A percentile compares a stretch with the other conserved stretches of the same genome.
Conservation (phyloP, 2,329 filamentous ascomycete genomes). For the Byssoonygena ceratinophila region DNA sequence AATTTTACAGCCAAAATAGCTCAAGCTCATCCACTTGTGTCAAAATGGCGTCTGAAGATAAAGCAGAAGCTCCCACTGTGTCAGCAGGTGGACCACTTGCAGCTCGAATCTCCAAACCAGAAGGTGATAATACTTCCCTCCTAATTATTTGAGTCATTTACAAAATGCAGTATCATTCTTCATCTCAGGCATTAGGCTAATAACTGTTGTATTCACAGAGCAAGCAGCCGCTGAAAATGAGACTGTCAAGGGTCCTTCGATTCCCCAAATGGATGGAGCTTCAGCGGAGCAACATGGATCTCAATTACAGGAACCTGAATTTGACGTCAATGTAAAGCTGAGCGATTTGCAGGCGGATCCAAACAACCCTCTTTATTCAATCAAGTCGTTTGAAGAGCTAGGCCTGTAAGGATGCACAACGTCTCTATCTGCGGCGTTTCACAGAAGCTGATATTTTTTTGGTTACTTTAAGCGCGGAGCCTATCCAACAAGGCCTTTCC, state of each 20-base stretch:
- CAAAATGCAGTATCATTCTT: neutral
- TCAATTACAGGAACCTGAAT: constrained; percentile 58
- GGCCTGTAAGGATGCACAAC: constrained; percentile 55
- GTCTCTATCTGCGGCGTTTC: neutral
- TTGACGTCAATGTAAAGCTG: constrained; percentile 84
- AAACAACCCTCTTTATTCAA: constrained; percentile 77
- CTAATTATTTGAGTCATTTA: too few relatives aligned
- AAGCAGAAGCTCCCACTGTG: constrained; percentile 18
- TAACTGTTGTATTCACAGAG: neutral
- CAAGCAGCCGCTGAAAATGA: neutral
- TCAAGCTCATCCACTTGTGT: neutral
- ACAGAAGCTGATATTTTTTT: constrained; percentile 11
- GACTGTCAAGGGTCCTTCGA: constrained; percentile 11
- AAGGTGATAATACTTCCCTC: constrained; percentile 18
- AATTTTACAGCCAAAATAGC: neutral
- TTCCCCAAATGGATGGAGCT: constrained; percentile 35
- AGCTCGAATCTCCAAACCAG: constrained; percentile 40
- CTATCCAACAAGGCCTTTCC: constrained; percentile 66
- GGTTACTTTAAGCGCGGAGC: constrained; percentile 37
- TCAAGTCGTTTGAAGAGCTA: constrained; percentile 72
- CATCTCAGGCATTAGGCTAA: neutral
- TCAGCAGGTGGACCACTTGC: constrained; percentile 34
- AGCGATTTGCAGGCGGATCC: constrained; percentile 79
- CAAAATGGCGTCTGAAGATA: constrained; percentile 33
- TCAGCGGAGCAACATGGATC: constrained; percentile 37